Base-by-base conservation (phyloP, 2,329 filamentous ascomycete genomes). In the Cadophora luteo-olivacea region DNA sequence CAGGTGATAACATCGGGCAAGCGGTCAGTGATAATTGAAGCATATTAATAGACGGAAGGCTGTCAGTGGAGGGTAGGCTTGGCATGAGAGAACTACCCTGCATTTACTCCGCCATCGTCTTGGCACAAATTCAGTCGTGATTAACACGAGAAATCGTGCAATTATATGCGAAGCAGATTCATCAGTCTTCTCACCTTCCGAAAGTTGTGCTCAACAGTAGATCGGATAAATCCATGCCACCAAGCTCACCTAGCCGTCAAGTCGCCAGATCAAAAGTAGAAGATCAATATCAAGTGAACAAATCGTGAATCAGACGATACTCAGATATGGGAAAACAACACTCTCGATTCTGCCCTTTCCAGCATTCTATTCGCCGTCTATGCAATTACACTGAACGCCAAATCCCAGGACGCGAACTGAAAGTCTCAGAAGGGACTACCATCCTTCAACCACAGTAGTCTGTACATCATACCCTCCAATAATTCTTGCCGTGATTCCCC, bases 401-500 rank as follows among this genome's bases (percentile, higher is more conserved):
- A 29, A 3, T 3, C 29, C 29, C 29, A 29, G 29, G 29, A 29
- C 29, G 3, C 29, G 29, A 29, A 3, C 29, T 29, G 29, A 3
- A 29, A 29, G 29, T 29, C 29, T 29, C 29, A 29, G 29, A 3
- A 29, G 29, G 29, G 29, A 29, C 68, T 54, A 91, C 87, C 90
- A 93, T 0, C 88, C 89, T 24, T 89, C 84, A 22, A 92, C 74
- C 63, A 86, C 81, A 73, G 82, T 92, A 57, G 92, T 80, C 75
- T 85, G 87, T 8, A 94, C 86, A 73, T 86, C 84, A 76, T 97
- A 81, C 0, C 93, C 84, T 25, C 93, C 95, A 65, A 95, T 84
- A 1, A 87, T 87, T 0, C 87, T 85, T 78, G 88, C 88, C 68
- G 96, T 87, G 63, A 86, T 80, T 57, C 94, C 77, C 72, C 90